These are phyloP conservation scores for Lasiodiplodia sp. DNA, from an alignment of 2,329 filamentous ascomycete genomes.

Conservation along the genomic window DNA sequence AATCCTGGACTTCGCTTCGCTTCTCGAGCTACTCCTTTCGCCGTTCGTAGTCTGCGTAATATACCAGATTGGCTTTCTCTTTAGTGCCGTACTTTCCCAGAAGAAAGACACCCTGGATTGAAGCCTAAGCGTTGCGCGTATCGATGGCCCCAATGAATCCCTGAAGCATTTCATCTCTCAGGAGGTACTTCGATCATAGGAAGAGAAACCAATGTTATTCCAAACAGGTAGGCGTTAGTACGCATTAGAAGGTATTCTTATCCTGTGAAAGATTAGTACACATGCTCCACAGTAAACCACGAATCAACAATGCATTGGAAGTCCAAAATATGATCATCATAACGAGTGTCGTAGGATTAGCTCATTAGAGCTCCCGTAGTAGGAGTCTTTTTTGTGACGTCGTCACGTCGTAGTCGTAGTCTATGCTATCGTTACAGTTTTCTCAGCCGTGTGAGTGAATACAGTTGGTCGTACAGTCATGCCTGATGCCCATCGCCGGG, in stretches of 20 bases:
- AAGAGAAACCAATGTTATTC: not conserved
- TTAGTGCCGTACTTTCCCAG: not conserved
- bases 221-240: not conserved
- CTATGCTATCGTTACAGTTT: slow-evolving; percentile 27
- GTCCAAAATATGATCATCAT: slow-evolving; percentile 1
- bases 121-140: not conserved
- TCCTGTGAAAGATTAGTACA: not conserved
- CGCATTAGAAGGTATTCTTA: not conserved
- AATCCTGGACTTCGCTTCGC: not conserved
- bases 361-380: slow-evolving; percentile 21
- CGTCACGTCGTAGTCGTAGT: slow-evolving; percentile 27
- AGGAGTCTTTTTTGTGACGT: slow-evolving; percentile 10
- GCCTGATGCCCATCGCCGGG: slow-evolving; percentile 20
- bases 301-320: not conserved
- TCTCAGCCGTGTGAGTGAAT: not conserved
- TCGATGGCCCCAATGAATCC: not conserved
- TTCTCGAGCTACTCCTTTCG: not conserved
- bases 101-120: not conserved
- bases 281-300: not conserved
- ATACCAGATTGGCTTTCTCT: not conserved
- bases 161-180: not conserved
- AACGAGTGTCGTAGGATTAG: slow-evolving; percentile 24
- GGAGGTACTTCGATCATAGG: not conserved
- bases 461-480: slow-evolving; percentile 25
- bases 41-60: not conserved